phyloP scores from a whole-genome alignment of 352 stramenopile species.

The Bremia lactucae region DNA sequence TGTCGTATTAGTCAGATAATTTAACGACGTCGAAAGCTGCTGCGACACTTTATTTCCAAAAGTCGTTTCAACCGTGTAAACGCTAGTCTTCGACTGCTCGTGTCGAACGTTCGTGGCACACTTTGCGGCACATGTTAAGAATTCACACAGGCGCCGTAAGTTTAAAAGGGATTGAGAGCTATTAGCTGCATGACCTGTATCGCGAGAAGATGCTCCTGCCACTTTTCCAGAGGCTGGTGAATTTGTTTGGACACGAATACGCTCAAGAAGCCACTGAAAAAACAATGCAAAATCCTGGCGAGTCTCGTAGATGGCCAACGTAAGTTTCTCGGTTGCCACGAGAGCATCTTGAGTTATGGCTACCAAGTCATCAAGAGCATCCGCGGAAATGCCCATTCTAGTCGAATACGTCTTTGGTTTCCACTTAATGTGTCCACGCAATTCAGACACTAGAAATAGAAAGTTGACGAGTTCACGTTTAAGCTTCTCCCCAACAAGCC shows the following conservation, averaged over 20 bases:
- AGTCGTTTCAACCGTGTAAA: slow-evolving; percentile 47
- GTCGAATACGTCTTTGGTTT: slow-evolving; percentile 16
- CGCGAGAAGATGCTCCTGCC: background rate
- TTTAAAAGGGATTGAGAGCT: slow-evolving; percentile 45
- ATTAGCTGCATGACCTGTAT: background rate
- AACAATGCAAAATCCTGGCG: slow-evolving; percentile 49
- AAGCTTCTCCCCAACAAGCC: slow-evolving; percentile 24
- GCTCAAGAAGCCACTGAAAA: slow-evolving; percentile 52
- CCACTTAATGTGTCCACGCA: slow-evolving; percentile 47
- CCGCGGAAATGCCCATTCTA: slow-evolving; percentile 28
- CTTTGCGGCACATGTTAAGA: slow-evolving; percentile 36
- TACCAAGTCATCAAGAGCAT: slow-evolving; percentile 29
- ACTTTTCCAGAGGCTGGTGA: slow-evolving; percentile 3
- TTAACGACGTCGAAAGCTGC: slow-evolving; percentile 6
- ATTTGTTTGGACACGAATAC: slow-evolving; percentile 54
- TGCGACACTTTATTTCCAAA: slow-evolving; percentile 56
- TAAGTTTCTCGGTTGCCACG: slow-evolving; percentile 33
- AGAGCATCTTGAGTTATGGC: slow-evolving; percentile 23
- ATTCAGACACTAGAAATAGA: slow-evolving; percentile 38
- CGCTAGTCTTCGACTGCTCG: slow-evolving; percentile 27
- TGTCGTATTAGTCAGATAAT: background rate
- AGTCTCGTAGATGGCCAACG: slow-evolving; percentile 37
- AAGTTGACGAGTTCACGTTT: slow-evolving; percentile 29
- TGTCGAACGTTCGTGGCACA: slow-evolving; percentile 26
- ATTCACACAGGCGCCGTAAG: slow-evolving; percentile 37